phyloP scores from a whole-genome alignment of 148 eudicot species.

The Amaranthus cruentus region DNA sequence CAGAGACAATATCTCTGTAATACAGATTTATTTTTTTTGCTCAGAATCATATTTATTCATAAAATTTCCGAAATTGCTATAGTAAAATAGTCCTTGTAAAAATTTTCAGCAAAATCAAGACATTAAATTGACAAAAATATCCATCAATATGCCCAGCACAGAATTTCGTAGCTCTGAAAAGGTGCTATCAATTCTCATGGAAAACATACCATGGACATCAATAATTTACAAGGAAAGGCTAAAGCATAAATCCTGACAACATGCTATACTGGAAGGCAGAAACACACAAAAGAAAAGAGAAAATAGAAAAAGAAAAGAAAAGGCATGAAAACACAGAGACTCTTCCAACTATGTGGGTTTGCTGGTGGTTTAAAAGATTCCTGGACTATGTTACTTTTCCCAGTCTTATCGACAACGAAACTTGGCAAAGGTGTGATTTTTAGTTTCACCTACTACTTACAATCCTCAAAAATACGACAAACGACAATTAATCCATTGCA shows the following conservation, averaged over 20 bases:
- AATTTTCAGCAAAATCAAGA: background rate
- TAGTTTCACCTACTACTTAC: conserved; percentile 29
- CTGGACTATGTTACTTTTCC: conserved; percentile 24
- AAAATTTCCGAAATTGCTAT: background rate
- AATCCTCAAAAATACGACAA: conserved; percentile 20
- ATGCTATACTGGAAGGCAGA: conserved; percentile 26
- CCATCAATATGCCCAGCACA: conserved; percentile 14
- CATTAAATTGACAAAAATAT: background rate
- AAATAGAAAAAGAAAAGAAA: conserved; percentile 15
- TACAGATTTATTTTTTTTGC: background rate
- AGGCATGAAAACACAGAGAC: background rate
- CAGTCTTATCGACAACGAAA: conserved; percentile 31
- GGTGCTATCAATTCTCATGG: background rate
- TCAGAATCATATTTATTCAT: background rate
- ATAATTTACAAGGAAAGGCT: conserved; percentile 24
- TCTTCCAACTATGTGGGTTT: conserved; percentile 18
- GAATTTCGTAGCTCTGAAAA: conserved; percentile 18
- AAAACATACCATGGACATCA: conserved; percentile 19
- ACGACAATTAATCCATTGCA: conserved; percentile 19
- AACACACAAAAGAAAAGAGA: conserved; percentile 20
- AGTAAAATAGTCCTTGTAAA: background rate
- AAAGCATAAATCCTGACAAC: conserved; percentile 27
- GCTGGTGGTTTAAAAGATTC: conserved; percentile 26
- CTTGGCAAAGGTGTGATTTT: conserved; percentile 20
- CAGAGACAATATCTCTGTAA: background rate